These are phyloP conservation scores for Trametes sp. DNA, from an alignment of 1,284 basidiomycete genomes.

Conservation along the genomic window DNA sequence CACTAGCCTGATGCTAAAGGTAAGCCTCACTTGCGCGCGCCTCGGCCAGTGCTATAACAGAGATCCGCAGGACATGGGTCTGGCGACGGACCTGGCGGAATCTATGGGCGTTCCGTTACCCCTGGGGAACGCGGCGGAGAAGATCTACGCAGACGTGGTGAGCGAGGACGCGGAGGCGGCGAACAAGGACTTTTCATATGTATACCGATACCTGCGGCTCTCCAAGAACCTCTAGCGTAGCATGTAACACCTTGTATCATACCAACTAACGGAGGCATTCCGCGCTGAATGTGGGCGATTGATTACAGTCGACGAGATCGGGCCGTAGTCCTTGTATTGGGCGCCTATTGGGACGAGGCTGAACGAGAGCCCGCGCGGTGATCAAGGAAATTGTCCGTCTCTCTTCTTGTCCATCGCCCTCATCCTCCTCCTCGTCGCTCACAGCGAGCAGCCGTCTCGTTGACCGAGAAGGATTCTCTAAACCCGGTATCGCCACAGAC, in stretches of 20 bases:
- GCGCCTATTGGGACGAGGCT: slow-evolving; percentile 17
- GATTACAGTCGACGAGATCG: neutral
- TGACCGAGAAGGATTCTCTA: slow-evolving; percentile 19
- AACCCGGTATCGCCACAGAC: slow-evolving; percentile 23
- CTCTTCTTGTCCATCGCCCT: slow-evolving; percentile 11
- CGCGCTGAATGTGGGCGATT: neutral
- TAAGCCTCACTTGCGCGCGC: slow-evolving; percentile 40
- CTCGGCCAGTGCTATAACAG: too few relatives aligned
- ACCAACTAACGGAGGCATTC: neutral
- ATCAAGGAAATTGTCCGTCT: slow-evolving; percentile 16
- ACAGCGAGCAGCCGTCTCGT: slow-evolving; percentile 19
- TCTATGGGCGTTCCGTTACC: slow-evolving; percentile 62
- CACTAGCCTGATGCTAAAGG: slow-evolving; percentile 87
- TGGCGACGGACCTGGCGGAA: slow-evolving; percentile 71
- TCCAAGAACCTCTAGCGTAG: slow-evolving; percentile 16
- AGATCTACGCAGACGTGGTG: slow-evolving; percentile 65
- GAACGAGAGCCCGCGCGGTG: slow-evolving; percentile 16
- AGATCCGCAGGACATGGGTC: slow-evolving; percentile 87
- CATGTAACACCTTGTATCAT: slow-evolving; percentile 7
- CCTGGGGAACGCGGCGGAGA: slow-evolving; percentile 67
- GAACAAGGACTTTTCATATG: slow-evolving; percentile 80
- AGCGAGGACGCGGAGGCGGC: slow-evolving; percentile 62
- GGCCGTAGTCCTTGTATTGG: slow-evolving; percentile 1
- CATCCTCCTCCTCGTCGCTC: slow-evolving; percentile 17
- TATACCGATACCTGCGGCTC: slow-evolving; percentile 68